A percentile compares a stretch with the other conserved stretches of the same genome.
Evolutionary conservation across 495 filamentous ascomycete species (phyloP).

Genomic region (Viridothelium virens): DNA sequence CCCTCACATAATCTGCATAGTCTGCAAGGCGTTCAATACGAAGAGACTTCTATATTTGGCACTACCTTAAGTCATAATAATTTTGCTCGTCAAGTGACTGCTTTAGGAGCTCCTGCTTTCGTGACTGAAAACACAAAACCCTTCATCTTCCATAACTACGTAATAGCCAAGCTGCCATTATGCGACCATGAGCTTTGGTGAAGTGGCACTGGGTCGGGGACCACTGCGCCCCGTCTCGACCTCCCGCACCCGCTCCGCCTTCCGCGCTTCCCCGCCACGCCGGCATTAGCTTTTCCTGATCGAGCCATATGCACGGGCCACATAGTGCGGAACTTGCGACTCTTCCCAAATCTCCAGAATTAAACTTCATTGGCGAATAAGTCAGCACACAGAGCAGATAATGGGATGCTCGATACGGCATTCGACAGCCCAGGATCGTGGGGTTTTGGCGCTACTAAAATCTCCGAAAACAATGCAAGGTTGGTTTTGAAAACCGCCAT

Average conservation of each 20-base stretch:
- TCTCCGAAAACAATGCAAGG: not conserved
- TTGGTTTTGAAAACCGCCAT: not conserved
- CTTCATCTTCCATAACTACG: no score
- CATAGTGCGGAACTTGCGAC: not conserved
- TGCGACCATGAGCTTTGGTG: no score
- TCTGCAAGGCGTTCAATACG: not conserved
- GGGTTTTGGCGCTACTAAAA: not conserved
- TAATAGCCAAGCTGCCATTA: no score
- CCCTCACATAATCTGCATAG: not conserved
- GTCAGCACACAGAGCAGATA: not conserved
- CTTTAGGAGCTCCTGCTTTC: no score
- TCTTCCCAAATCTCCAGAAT: not conserved
- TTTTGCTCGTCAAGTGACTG: no score
- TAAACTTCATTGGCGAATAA: not conserved
- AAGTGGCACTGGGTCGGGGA: no score
- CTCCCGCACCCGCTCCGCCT: not conserved
- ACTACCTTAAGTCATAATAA: no score
- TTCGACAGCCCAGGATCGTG: not conserved
- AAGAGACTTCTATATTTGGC: no score
- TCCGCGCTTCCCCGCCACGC: not conserved
- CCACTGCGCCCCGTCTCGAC: no score
- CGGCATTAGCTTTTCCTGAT: not conserved
- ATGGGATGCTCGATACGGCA: not conserved
- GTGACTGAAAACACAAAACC: no score
- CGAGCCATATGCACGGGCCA: not conserved